These are phyloP conservation scores for Arachnopeziza araneosa DNA, from an alignment of 2,329 filamentous ascomycete species.

Conservation along the genomic window DNA sequence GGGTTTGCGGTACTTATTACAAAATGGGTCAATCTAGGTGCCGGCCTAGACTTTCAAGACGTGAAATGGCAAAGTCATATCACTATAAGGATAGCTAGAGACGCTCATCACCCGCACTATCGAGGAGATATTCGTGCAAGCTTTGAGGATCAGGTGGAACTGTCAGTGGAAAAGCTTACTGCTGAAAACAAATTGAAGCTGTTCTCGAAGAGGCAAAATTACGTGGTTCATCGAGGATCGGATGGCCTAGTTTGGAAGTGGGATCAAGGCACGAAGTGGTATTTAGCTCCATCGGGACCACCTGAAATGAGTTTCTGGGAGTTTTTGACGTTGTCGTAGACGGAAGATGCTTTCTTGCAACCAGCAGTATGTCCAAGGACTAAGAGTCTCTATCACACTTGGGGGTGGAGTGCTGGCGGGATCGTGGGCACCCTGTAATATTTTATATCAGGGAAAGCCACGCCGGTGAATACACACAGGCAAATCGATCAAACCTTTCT, in stretches of 20 bases:
- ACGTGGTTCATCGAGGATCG: neutral
- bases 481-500: too few species aligned
- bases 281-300: slow-evolving; percentile 10
- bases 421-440: neutral
- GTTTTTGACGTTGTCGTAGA: slow-evolving; percentile 1
- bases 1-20: slow-evolving; percentile 10
- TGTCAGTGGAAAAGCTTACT: slow-evolving; percentile 16
- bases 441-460: too few species aligned
- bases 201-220: slow-evolving; percentile 12
- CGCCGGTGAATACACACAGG: too few species aligned
- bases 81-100: slow-evolving; percentile 4
- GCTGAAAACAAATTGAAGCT: slow-evolving; percentile 14
- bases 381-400: slow-evolving; percentile 3
- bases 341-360: slow-evolving; percentile 4
- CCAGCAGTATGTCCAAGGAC: slow-evolving; percentile 3
- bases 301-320: slow-evolving; percentile 6
- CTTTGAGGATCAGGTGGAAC: slow-evolving; percentile 12
- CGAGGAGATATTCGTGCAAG: slow-evolving; percentile 9
- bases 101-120: slow-evolving; percentile 8
- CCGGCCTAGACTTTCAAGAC: slow-evolving; percentile 12
- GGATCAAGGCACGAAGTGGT: slow-evolving; percentile 2
- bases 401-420: neutral
- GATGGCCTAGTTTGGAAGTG: slow-evolving; percentile 11
- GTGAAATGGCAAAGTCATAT: slow-evolving; percentile 15
- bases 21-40: slow-evolving; percentile 16